These are phyloP conservation scores for Lactarius sanguifluus DNA, from an alignment of 768 basidiomycete species.

Conservation along the genomic window DNA sequence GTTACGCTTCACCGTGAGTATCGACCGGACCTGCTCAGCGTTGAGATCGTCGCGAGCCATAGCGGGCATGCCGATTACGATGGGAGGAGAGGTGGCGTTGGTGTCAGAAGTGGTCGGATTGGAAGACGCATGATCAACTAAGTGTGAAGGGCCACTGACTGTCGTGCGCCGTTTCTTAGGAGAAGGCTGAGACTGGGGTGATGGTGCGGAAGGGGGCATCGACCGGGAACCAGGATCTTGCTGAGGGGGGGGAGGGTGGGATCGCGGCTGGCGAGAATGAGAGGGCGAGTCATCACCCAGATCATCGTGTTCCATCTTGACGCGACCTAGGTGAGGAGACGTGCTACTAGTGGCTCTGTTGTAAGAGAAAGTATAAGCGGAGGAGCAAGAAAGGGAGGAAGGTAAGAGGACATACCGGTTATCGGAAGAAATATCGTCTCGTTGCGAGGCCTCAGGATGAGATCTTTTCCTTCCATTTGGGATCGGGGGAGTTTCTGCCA, in stretches of 20 bases:
- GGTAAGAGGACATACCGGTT: constrained; percentile 29
- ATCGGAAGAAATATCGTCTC: constrained; percentile 21
- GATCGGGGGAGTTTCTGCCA: constrained; percentile 25
- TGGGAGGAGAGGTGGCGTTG: constrained; percentile 64
- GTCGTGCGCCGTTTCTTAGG: constrained; percentile 72
- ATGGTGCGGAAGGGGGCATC: constrained; percentile 23
- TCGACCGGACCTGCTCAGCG: constrained; percentile 60
- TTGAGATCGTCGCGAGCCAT: constrained; percentile 57
- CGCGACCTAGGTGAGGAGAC: constrained; percentile 47
- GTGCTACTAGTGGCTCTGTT: constrained; percentile 35
- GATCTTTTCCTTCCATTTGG: constrained; percentile 35
- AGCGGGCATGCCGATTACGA: constrained; percentile 57
- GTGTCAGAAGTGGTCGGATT: constrained; percentile 35
- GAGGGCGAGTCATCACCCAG: constrained; percentile 44
- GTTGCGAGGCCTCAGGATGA: constrained; percentile 24
- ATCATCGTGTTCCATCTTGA: constrained; percentile 66
- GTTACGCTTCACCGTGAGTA: constrained; percentile 63
- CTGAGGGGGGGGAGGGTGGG: constrained; percentile 13
- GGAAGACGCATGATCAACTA: constrained; percentile 53
- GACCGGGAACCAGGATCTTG: constrained; percentile 24
- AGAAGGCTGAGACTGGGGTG: constrained; percentile 25
- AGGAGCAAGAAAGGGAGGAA: constrained; percentile 20
- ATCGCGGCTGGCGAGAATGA: constrained; percentile 24
- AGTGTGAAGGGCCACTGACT: constrained; percentile 57
- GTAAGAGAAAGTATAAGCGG: constrained; percentile 21